Percentiles rank a stretch among this genome's conserved stretches.
Conservation (phyloP, 352 stramenopile genomes). For the Pseudoperonospora humuli region DNA sequence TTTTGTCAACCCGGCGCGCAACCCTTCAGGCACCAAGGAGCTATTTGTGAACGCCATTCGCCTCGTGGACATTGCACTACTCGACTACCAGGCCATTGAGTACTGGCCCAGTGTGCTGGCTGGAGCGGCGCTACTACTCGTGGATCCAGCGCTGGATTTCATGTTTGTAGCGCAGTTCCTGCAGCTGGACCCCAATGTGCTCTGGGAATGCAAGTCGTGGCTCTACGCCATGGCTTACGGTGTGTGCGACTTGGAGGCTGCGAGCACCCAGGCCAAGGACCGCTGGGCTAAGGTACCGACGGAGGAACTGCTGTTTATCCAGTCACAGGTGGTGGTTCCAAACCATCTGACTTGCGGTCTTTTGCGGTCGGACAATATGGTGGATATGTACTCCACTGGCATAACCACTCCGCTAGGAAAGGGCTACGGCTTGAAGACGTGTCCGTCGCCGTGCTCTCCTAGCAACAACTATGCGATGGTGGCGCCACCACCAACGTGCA, state of each 20-base stretch:
- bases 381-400: slow-evolving; percentile 33
- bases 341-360: slow-evolving; percentile 54
- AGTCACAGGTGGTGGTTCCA: slow-evolving; percentile 53
- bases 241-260: slow-evolving; percentile 39
- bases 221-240: slow-evolving; percentile 50
- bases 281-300: slow-evolving; percentile 61
- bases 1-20: slow-evolving; percentile 55
- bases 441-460: slow-evolving; percentile 49
- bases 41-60: slow-evolving; percentile 61
- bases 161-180: slow-evolving; percentile 79
- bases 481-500: slow-evolving; percentile 21
- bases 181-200: slow-evolving; percentile 62
- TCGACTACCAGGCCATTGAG: slow-evolving; percentile 71
- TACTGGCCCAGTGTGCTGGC: slow-evolving; percentile 73
- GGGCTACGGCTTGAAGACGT: slow-evolving; percentile 26
- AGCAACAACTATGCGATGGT: slow-evolving; percentile 53
- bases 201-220: slow-evolving; percentile 81
- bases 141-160: slow-evolving; percentile 58
- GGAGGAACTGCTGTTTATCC: slow-evolving; percentile 67
- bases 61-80: slow-evolving; percentile 63
- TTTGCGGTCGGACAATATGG: slow-evolving; percentile 36
- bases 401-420: slow-evolving; percentile 30
- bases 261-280: slow-evolving; percentile 41
- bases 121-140: slow-evolving; percentile 58
- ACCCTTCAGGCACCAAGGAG: slow-evolving; percentile 60